Evolutionary conservation across 345 rosid genomes (phyloP), one percentile per base, ranked within the genome.

Genomic region (Sapria himalayana): DNA sequence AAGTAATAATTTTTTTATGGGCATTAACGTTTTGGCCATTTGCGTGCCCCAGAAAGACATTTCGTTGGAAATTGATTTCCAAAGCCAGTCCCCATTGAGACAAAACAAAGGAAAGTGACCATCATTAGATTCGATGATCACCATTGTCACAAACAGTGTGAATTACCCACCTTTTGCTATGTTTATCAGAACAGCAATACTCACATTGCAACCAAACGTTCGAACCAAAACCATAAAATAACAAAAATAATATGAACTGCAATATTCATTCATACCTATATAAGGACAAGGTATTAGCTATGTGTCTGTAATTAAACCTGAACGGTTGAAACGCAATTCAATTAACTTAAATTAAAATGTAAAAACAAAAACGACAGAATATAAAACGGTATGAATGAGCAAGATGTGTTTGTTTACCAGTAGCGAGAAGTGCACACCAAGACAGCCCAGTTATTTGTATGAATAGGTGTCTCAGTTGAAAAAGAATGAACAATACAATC

Each of bases 371-470:
- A 37, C 9, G 15, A 29, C 3, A 37, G 22, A 8, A 40, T 35
- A 37, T 0, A 33, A 22, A 12, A 15, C 20, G 34, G 22, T 15
- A 27, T 12, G 23, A 27, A 17, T 19, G 13, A 15, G 31, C 17
- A 18, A 15, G 22, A 24, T 19, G 46, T 22, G 25, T 9, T 33
- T 25, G 1, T 16, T 58, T 25, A 89, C 98, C 98, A 89, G 76
- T 79, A 82, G 37, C 93, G 93, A 64, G 95, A 89, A 25, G 95
- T 84, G 74, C 98, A 89, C 62, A 89, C 98, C 46, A 89, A 57
- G 21, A 89, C 92, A 43, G 98, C 98, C 98, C 98, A 89, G 50
- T 82, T 89, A 67, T 89, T 89, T 37, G 95, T 84, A 60, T 79
- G 95, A 54, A 69, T 71, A 13, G 84, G 49, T 25, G 81, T 57